Evolutionary conservation across 2,329 filamentous ascomycete genomes (phyloP).

Genomic region (Botrytis paeoniae): DNA sequence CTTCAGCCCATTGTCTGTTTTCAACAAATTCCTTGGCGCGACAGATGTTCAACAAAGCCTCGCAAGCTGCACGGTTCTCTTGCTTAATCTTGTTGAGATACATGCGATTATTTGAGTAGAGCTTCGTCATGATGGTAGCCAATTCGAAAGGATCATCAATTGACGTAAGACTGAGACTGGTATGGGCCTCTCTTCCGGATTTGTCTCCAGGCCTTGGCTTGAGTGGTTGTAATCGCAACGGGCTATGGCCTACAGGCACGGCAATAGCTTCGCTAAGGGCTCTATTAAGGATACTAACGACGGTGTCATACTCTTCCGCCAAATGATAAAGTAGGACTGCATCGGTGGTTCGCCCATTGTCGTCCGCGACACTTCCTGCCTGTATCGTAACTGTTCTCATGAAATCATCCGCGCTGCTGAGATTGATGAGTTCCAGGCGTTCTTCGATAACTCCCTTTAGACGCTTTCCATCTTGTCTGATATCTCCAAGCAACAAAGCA

Average conservation of each 20-base stretch:
- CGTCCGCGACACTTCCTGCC: constrained; percentile 87
- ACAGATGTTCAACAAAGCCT: constrained; percentile 58
- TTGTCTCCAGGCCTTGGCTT: constrained; percentile 37
- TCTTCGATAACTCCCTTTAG: constrained; percentile 86
- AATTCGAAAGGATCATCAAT: constrained; percentile 65
- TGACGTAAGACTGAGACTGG: constrained; percentile 59
- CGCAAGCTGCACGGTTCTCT: constrained; percentile 56
- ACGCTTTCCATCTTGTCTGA: constrained; percentile 76
- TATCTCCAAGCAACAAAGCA: constrained; percentile 87
- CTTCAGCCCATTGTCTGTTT: constrained; percentile 55
- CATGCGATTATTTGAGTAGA: constrained; percentile 60
- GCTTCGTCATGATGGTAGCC: constrained; percentile 57
- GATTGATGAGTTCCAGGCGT: constrained; percentile 74
- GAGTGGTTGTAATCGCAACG: constrained; percentile 63
- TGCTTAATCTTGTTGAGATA: constrained; percentile 59
- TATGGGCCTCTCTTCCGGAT: constrained; percentile 27
- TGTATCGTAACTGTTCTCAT: constrained; percentile 89
- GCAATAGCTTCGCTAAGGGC: constrained; percentile 87
- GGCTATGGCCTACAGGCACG: constrained; percentile 78
- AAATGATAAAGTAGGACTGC: constrained; percentile 93
- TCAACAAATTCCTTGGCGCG: constrained; percentile 59
- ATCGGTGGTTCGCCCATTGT: constrained; percentile 89
- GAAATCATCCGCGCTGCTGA: constrained; percentile 78
- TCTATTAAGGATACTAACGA: constrained; percentile 85
- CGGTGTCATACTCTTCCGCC: constrained; percentile 90